Base-by-base conservation (phyloP, 1,284 basidiomycete species). In the Coniferiporia weirii region DNA sequence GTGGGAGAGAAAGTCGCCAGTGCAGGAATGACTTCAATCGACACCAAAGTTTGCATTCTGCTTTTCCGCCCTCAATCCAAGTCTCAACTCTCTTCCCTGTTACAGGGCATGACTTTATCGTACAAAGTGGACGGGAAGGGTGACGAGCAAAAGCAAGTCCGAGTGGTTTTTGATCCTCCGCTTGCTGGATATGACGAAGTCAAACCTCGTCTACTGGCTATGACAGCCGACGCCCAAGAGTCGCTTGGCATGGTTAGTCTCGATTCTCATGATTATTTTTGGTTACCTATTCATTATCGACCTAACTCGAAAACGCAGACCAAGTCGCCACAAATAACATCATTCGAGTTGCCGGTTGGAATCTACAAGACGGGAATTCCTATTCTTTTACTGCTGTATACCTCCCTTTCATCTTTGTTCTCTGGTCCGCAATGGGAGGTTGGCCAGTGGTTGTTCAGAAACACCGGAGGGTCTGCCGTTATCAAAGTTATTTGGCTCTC, bases 191-290 rank as follows among this genome's bases (percentile, higher is more conserved):
- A 91, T 66, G 84, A 89, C 1, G 88, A 89, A 54, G 89, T 91
- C 38, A 91, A 91, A 66, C 87, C 88, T 4, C 81, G 89, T 15
- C 70, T 92, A 19, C 73, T 91, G 40, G 74, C 77, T 55, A 90
- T 90, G 88, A 89, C 88, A 68, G 80, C 80, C 0, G 75, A 86
- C 35, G 85, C 87, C 0, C 85, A 89, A 67, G 85, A 87, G 68
- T 78, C 80, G 0, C 76, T 90, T 6, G 87, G 87, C 32, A 90
- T 89, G 85, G 89, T 88, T 60, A 51, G 80, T 72, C 3, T 60
- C 13, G 3, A 4, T 7, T 56, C 54, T 1, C 36, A 10, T 20
- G 45, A 13, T 56, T 51, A 27, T 47, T 19, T n/a, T n/a, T n/a
- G n/a, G n/a, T n/a, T n/a, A n/a, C n/a, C n/a, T 19, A 48, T 45